Evolutionary conservation across 805 yeast genomes (phyloP).

Genomic region (Wickerhamiella cacticola): DNA sequence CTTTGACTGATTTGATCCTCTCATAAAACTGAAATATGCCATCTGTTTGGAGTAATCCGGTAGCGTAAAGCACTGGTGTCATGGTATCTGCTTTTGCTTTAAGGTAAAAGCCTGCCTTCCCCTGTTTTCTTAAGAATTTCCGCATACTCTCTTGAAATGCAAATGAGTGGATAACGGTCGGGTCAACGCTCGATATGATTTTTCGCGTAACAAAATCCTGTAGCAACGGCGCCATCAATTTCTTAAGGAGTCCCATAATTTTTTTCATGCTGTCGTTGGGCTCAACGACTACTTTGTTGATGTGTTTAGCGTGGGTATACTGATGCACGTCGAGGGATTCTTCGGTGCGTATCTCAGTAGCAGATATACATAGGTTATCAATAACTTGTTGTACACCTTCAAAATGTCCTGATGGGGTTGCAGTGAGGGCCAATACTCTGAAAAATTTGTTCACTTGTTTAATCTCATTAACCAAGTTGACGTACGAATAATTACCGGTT

Average conservation of each 20-base stretch:
- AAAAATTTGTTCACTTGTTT: conserved; percentile 52
- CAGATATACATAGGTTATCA: conserved; percentile 57
- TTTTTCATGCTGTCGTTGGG: conserved; percentile 44
- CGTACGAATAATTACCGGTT: conserved; percentile 79
- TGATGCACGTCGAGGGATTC: conserved; percentile 64
- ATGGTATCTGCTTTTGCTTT: conserved; percentile 40
- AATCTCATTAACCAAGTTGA: conserved; percentile 61
- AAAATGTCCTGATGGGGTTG: conserved; percentile 85
- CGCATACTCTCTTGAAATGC: conserved; percentile 23
- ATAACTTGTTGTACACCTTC: conserved; percentile 83
- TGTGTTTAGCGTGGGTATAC: conserved; percentile 59
- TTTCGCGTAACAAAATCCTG: conserved; percentile 51
- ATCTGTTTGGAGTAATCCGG: conserved; percentile 51
- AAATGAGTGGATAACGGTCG: conserved; percentile 34
- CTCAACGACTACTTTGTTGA: conserved; percentile 48
- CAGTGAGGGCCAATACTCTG: conserved; percentile 77
- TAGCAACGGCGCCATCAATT: conserved; percentile 56
- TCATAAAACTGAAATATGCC: conserved; percentile 68
- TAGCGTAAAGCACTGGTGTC: conserved; percentile 51
- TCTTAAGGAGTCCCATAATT: conserved; percentile 43
- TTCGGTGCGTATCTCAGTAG: conserved; percentile 78
- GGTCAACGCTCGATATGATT: conserved; percentile 53
- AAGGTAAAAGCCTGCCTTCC: conserved; percentile 20
- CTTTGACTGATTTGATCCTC: conserved; percentile 44
- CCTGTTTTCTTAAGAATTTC: conserved; percentile 37